phyloP scores from a whole-genome alignment of 306 rosid species.

The Fragaria vesca region DNA sequence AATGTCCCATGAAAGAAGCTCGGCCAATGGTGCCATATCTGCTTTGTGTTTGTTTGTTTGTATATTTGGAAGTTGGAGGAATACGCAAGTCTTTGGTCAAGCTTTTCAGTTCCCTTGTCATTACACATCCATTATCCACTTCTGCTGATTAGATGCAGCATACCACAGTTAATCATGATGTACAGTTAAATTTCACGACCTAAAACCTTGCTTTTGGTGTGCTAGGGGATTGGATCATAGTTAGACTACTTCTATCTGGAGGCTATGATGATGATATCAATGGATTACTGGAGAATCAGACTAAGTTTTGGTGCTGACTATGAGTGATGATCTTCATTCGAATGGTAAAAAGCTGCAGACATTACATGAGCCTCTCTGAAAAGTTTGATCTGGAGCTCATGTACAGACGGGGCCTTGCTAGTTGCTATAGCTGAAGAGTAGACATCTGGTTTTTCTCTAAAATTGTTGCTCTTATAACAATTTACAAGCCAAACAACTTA shows the following conservation, averaged over 20 bases:
- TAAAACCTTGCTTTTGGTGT: not conserved
- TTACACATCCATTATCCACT: too few species aligned
- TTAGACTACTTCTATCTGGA: too few species aligned
- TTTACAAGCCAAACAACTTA: constrained; percentile 9
- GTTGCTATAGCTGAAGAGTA: not conserved
- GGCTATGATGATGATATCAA: too few species aligned
- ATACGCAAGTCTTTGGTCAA: too few species aligned
- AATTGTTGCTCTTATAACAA: not conserved
- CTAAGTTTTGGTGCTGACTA: not conserved
- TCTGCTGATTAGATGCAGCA: not conserved
- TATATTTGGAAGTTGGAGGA: too few species aligned
- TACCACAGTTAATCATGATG: not conserved
- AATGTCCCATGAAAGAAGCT: too few species aligned
- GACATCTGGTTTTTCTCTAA: not conserved
- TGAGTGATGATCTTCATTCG: not conserved
- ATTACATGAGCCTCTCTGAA: not conserved
- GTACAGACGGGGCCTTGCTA: not conserved
- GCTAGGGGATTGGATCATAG: not conserved
- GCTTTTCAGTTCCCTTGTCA: too few species aligned
- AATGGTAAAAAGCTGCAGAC: not conserved
- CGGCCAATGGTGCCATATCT: too few species aligned
- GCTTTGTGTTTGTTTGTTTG: too few species aligned
- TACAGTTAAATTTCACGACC: not conserved
- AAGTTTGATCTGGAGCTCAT: not conserved
- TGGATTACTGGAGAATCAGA: not conserved